Base-by-base conservation (phyloP, 371 early-diverging fungal species). In the Mortierella sp. region DNA sequence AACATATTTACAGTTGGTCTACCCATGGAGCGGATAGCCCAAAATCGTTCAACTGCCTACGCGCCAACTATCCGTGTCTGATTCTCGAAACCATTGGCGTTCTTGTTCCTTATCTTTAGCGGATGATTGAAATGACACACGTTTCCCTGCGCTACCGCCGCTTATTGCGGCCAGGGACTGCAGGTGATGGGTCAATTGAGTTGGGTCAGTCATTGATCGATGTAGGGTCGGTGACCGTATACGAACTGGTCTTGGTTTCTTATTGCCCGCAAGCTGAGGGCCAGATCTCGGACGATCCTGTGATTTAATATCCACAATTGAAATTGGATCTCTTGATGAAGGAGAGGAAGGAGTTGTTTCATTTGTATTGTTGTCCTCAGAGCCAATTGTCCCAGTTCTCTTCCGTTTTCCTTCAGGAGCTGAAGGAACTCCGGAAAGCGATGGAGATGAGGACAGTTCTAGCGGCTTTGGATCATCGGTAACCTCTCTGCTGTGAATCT, bases 21-120 rank as follows among this genome's bases (percentile, higher is more conserved):
- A 22, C 24, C 13, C 11, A 28, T 19, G 19, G 55, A 59, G 16
- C 22, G 16, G 28, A 63, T 40, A 6, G 24, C 38, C 19, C 15
- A 61, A 13, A 4, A 40, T 8, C 7, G 48, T 33, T 75, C 62
- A 70, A 15, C 59, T 41, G 13, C 67, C 53, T 3, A 76, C 77
- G 15, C 68, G 71, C 77, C 77, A 76, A n/a, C 72, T 43, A 22
- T 76, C 77, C 48, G 33, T 63, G 19, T 76, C 77, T 8, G 71
- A 58, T 41, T 71, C 77, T 24, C 40, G 53, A 21, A 63, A 76
- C 77, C 77, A 76, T 15, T 57, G 67, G 8, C 72, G 77, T 28
- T 71, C 72, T 4, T 71, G 43, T 38, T 74, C 65, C 38, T 71
- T 57, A n/a, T 32, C 19, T 5, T 52, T 53, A 16, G 36, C 19